Evolutionary conservation across 1,139 yeast genomes (phyloP).

Genomic region (Magnusiomyces clavatus): DNA sequence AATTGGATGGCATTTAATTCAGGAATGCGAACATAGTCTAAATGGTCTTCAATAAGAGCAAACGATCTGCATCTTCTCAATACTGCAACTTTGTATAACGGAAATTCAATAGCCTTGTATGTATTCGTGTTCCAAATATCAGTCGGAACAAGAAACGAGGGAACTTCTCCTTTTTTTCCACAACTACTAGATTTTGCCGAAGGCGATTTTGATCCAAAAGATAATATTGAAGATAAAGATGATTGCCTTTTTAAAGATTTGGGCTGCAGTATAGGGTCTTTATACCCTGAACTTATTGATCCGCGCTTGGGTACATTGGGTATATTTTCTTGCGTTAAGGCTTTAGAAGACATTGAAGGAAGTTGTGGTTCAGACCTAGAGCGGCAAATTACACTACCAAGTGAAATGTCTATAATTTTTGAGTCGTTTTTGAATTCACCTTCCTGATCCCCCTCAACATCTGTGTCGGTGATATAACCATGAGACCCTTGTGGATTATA

Average conservation of each 20-base stretch:
- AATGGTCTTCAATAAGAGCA: slow-evolving; percentile 9
- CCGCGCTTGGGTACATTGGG: too few species aligned
- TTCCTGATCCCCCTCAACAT: neutral
- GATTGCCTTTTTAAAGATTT: neutral
- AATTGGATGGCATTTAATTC: neutral
- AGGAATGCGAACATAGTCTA: slow-evolving; percentile 3
- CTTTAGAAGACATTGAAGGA: neutral
- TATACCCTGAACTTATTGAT: too few species aligned
- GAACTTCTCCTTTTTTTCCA: neutral
- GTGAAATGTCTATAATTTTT: neutral
- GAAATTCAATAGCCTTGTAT: neutral
- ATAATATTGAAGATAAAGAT: neutral
- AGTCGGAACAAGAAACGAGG: neutral
- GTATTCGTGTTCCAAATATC: slow-evolving; percentile 2
- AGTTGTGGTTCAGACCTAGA: neutral
- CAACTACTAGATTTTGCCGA: neutral
- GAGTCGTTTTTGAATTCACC: neutral
- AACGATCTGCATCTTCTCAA: slow-evolving; percentile 12
- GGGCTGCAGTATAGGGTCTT: neutral
- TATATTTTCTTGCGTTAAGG: too few species aligned
- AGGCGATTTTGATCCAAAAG: neutral
- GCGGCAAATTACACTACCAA: neutral
- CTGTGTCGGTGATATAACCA: neutral
- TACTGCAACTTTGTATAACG: slow-evolving; percentile 7
- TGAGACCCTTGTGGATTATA: too few species aligned